Percentiles rank a stretch among this genome's conserved stretches.
Evolutionary conservation across 163 green algal species (phyloP).

Genomic region (Chlamydomonas reinhardtii): DNA sequence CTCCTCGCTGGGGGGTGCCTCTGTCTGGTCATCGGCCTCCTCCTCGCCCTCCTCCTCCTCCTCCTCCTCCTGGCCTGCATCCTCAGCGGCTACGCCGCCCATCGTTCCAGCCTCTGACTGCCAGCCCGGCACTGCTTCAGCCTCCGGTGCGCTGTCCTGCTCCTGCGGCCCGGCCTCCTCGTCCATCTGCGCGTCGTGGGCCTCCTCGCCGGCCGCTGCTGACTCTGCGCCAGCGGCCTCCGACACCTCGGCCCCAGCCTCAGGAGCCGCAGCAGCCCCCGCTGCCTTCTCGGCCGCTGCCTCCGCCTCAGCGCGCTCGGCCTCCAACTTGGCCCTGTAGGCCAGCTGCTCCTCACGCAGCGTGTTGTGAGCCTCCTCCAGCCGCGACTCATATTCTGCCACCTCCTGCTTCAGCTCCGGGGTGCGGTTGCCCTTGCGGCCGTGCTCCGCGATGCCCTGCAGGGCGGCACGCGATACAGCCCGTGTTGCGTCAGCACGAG

Average conservation of each 20-base stretch:
- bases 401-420: slow-evolving; percentile 20
- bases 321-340: background rate
- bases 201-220: background rate
- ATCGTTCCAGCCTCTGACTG: no score
- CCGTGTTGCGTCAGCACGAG: no score
- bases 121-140: no score
- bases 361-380: slow-evolving; percentile 25
- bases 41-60: background rate
- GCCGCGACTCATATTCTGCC: slow-evolving; percentile 1
- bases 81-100: background rate
- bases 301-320: background rate
- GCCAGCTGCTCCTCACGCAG: slow-evolving; percentile 33
- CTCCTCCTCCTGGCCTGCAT: background rate
- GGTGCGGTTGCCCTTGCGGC: slow-evolving; percentile 17
- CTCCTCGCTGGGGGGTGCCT: background rate
- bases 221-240: background rate
- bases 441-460: slow-evolving; percentile 42
- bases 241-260: background rate
- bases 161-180: background rate
- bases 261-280: background rate
- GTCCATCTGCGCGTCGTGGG: background rate
- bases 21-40: background rate
- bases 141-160: no score
- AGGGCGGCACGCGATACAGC: no score
- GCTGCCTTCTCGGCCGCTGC: background rate